These are phyloP conservation scores for Salix exigua DNA, from an alignment of 345 rosid species.

Conservation along the genomic window DNA sequence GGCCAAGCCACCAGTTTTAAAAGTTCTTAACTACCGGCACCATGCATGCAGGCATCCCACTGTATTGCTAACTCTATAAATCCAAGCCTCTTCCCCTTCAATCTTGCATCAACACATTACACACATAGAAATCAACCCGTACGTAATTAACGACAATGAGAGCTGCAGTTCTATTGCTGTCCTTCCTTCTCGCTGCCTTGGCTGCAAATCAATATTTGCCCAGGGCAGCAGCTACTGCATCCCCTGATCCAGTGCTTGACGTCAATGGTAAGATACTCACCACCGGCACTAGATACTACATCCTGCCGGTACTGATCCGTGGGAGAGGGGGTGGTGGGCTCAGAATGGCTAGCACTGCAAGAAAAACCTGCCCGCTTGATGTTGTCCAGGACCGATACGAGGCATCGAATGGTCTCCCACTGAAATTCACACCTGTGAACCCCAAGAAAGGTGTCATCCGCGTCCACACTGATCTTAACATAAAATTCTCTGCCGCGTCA, in stretches of 20 bases:
- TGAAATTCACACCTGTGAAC: no score
- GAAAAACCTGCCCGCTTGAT: no score
- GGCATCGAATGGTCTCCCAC: no score
- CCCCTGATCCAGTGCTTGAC: conserved; percentile 30
- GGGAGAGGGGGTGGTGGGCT: conserved; percentile 40
- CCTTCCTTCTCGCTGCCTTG: conserved; percentile 19
- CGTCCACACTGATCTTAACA: no score
- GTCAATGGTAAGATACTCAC: conserved; percentile 14
- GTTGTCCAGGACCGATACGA: no score
- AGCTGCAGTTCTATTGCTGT: background rate
- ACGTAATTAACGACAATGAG: background rate
- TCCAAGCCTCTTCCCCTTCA: background rate
- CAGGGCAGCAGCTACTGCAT: background rate
- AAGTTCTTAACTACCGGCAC: background rate
- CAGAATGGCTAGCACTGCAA: background rate
- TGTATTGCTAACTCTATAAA: background rate
- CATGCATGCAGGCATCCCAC: background rate
- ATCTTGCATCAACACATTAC: background rate
- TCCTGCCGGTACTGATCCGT: conserved; percentile 2
- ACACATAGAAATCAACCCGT: background rate
- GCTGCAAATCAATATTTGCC: conserved; percentile 2
- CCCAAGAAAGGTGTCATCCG: no score
- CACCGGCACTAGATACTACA: conserved; percentile 23
- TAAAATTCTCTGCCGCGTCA: no score
- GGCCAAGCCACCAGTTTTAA: background rate